phyloP scores from a whole-genome alignment of 345 rosid species.

The Moricandia moricandioides region DNA sequence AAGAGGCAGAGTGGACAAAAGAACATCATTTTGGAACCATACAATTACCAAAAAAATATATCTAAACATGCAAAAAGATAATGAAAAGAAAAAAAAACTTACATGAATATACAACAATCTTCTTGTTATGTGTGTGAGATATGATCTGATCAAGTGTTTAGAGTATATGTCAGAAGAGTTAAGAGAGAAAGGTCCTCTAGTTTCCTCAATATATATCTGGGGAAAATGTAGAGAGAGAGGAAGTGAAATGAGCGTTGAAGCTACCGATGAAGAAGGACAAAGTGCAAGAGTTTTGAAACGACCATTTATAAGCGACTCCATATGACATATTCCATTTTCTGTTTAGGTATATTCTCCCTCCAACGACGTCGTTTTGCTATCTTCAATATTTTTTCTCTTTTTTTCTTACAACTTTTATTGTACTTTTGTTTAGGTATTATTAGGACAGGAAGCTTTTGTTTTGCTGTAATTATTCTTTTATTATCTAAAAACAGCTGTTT shows the following conservation, averaged over 20 bases:
- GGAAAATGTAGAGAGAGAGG: not conserved
- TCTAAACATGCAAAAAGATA: not conserved
- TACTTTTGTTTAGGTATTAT: conserved; percentile 11
- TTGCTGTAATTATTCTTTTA: conserved; percentile 26
- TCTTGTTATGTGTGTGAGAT: not conserved
- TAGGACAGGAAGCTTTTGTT: conserved; percentile 14
- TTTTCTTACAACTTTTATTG: not conserved
- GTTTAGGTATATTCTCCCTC: conserved; percentile 27
- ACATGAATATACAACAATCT: conserved; percentile 11
- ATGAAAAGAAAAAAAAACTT: conserved; percentile 12
- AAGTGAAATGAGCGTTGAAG: conserved; percentile 17
- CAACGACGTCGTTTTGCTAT: conserved; percentile 22
- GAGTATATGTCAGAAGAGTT: conserved; percentile 3
- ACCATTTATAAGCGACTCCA: conserved; percentile 25
- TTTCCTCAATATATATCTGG: not conserved
- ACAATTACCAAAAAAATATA: not conserved
- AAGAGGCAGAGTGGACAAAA: conserved; percentile 6
- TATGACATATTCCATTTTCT: conserved; percentile 30
- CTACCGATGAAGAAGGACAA: conserved; percentile 22
- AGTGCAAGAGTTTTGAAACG: conserved; percentile 11
- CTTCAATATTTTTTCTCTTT: not conserved
- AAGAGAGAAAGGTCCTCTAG: not conserved
- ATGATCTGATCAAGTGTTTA: not conserved
- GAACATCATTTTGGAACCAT: not conserved
- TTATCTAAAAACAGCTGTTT: conserved; percentile 9